Base-by-base conservation (phyloP, 495 filamentous ascomycete species). In the Bombardia bombarda region DNA sequence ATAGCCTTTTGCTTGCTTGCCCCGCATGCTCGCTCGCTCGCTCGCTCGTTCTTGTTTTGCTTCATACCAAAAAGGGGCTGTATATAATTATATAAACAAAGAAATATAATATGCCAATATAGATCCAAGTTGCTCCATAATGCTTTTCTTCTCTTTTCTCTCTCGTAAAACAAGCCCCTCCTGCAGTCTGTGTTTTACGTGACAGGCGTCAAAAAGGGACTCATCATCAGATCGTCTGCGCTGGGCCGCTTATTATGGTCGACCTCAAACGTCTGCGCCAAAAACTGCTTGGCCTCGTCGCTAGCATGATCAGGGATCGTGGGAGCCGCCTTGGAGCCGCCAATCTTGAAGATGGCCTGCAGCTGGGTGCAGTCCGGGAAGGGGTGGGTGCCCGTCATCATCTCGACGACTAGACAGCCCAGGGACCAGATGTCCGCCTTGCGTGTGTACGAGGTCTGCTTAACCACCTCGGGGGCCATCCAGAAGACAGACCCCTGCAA, bases 401-500 rank as follows among this genome's bases (percentile, higher is more conserved):
- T 99, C 66, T 99, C 92, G 21, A 99, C 92, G 34, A 99, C 84
- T 16, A 99, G 68, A 62, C 92, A 99, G 18, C 92, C 92, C 25
- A 99, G 73, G 42, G 87, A 93, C 92, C 92, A 99, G 57, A 99
- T 97, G 60, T 99, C 92, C n/a, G 93, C 92, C 67, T 99, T 99
- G 59, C 90, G 88, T 0, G 92, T 97, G 61, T 99, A 95, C 0
- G 87, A 86, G 1, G 90, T 96, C 64, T 97, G 92, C 47, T 88
- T 89, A 40, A 99, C 93, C 23, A 99, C 92, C 65, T 99, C 92
- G 21, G 92, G 92, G 2, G 92, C 92, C 92, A 99, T 99, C 92
- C 92, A 99, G 65, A 96, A 99, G 34, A 99, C 92, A 42, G 87
- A 95, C 22, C 92, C 92, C 55, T 99, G 92, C 10, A 99, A 72